Conservation (phyloP, 2,329 filamentous ascomycete species). For the Sporothrix euskadiensis region DNA sequence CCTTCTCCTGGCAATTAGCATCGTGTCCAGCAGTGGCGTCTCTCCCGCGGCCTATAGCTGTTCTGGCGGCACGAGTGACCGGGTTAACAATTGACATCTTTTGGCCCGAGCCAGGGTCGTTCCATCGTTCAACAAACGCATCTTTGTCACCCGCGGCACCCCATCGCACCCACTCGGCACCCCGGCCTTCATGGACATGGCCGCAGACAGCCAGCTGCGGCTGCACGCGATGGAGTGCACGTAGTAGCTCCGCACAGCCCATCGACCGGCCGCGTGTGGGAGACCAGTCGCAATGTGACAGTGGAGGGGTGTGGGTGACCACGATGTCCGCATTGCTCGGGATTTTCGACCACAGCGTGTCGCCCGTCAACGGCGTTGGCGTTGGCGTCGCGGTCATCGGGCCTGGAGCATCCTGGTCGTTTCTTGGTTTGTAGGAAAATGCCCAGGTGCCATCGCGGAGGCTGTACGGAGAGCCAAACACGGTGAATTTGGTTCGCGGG, state of each 20-base stretch:
- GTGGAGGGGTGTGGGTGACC: constrained; percentile 69
- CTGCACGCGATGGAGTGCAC: constrained; percentile 59
- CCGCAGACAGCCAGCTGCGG: constrained; percentile 69
- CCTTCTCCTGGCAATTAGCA: constrained; percentile 39
- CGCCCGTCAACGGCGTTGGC: constrained; percentile 63
- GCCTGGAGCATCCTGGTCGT: constrained; percentile 58
- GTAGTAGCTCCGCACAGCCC: constrained; percentile 63
- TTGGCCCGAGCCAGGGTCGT: constrained; percentile 60
- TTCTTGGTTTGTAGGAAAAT: constrained; percentile 58
- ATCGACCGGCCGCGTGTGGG: constrained; percentile 42
- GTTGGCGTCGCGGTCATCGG: constrained; percentile 65
- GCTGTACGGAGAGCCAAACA: constrained; percentile 72
- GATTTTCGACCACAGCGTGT: constrained; percentile 59
- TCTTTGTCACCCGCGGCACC: constrained; percentile 49
- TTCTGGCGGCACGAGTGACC: constrained; percentile 46
- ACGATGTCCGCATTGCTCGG: constrained; percentile 64
- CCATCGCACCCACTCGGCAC: constrained; percentile 65
- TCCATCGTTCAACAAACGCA: constrained; percentile 48
- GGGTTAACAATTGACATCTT: constrained; percentile 66
- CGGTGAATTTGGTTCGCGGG: constrained; percentile 60
- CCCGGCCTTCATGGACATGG: constrained; percentile 69
- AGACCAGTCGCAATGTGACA: constrained; percentile 57
- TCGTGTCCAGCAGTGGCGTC: constrained; percentile 37
- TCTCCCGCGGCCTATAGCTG: constrained; percentile 51
- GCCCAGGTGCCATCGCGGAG: constrained; percentile 62